Conservation (phyloP, 805 yeast genomes). For the Ogataea nitratoaversa region DNA sequence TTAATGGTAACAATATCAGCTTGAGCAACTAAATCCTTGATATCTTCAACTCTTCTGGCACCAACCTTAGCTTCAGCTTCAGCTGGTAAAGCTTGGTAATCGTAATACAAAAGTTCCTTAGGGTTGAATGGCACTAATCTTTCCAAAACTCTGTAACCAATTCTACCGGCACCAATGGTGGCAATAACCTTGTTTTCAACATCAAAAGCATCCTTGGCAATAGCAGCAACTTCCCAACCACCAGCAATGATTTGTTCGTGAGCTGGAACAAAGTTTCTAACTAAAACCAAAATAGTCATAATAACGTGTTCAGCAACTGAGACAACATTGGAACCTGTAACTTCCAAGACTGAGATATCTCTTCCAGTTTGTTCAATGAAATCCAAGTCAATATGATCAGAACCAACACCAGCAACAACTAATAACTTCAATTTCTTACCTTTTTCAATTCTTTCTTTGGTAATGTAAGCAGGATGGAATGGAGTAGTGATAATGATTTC, state of each 20-base stretch:
- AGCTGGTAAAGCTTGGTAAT: constrained; percentile 63
- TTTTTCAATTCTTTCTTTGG: constrained; percentile 58
- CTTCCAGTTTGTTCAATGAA: constrained; percentile 56
- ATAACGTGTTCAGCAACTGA: constrained; percentile 81
- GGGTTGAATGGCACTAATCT: constrained; percentile 71
- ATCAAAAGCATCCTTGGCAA: constrained; percentile 70
- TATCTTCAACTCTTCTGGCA: constrained; percentile 52
- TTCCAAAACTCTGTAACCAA: constrained; percentile 72
- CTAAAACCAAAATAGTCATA: constrained; percentile 66
- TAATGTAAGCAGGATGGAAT: constrained; percentile 76
- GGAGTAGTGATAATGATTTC: constrained; percentile 80
- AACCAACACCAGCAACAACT: constrained; percentile 82
- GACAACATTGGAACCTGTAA: constrained; percentile 76
- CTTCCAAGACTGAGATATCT: constrained; percentile 68
- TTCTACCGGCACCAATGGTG: constrained; percentile 82
- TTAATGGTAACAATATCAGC: constrained; percentile 75
- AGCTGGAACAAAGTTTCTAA: constrained; percentile 76
- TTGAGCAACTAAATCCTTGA: constrained; percentile 62
- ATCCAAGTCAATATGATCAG: constrained; percentile 72
- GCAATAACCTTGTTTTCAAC: constrained; percentile 71
- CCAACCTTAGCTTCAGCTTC: constrained; percentile 56
- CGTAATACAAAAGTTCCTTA: constrained; percentile 67
- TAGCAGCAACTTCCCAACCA: constrained; percentile 74
- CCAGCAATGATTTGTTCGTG: constrained; percentile 61
- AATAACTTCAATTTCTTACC: constrained; percentile 69